phyloP scores from a whole-genome alignment of 495 filamentous ascomycete species.

The Penicillium silybi region DNA sequence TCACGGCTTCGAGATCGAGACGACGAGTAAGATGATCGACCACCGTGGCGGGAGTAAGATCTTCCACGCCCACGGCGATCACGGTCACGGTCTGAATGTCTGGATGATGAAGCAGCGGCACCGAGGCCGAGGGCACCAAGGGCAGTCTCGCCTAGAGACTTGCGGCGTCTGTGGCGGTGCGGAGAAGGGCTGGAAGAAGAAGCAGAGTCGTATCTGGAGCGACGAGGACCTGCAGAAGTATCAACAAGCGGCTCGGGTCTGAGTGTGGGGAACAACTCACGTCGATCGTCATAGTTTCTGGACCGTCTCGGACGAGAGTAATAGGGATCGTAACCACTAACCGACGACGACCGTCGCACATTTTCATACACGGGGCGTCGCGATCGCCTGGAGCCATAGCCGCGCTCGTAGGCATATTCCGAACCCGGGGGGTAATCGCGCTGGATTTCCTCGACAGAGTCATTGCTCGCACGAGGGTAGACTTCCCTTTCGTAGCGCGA shows the following conservation, averaged over 20 bases:
- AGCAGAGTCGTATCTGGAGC: conserved; percentile 33
- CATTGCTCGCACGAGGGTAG: conserved; percentile 53
- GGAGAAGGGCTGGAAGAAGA: conserved; percentile 43
- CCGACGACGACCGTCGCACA: conserved; percentile 41
- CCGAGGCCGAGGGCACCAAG: conserved; percentile 63
- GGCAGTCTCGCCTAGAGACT: conserved; percentile 70
- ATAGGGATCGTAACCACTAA: conserved; percentile 39
- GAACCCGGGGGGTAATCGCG: conserved; percentile 61
- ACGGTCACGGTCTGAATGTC: conserved; percentile 16
- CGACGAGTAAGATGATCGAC: conserved; percentile 25
- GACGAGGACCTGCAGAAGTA: conserved; percentile 32
- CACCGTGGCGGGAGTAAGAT: conserved; percentile 35
- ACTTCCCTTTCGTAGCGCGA: conserved; percentile 36
- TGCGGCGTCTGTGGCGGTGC: conserved; percentile 50
- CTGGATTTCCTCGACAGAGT: conserved; percentile 64
- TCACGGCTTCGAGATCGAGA: conserved; percentile 45
- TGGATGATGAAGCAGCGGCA: conserved; percentile 26
- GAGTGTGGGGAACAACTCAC: conserved; percentile 21
- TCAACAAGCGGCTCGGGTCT: not conserved
- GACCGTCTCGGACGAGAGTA: conserved; percentile 51
- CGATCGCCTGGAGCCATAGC: conserved; percentile 40
- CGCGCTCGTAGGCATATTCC: conserved; percentile 45
- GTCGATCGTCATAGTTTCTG: conserved; percentile 49
- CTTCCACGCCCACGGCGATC: conserved; percentile 40
- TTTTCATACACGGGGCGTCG: conserved; percentile 38